A percentile compares a stretch with the other conserved stretches of the same genome.
phyloP scores from a whole-genome alignment of 257 asterid species.

The Scutellaria baicalensis region DNA sequence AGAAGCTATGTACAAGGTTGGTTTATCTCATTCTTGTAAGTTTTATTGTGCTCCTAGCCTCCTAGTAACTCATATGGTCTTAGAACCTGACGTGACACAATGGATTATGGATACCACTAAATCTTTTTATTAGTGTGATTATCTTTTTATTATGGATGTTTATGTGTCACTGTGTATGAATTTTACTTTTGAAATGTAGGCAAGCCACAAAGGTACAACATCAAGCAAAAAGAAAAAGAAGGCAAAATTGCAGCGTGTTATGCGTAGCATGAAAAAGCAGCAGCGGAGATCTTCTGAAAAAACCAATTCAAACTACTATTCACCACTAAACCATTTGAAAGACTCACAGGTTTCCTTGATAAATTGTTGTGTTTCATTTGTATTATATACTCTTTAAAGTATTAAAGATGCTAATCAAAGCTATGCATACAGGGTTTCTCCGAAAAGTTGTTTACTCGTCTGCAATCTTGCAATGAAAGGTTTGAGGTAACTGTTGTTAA shows the following conservation, averaged over 20 bases:
- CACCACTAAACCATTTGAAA: conserved; percentile 90
- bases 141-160: neutral
- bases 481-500: conserved; percentile 58
- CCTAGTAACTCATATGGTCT: neutral
- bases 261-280: conserved; percentile 94
- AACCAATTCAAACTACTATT: conserved; percentile 44
- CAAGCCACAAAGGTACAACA: conserved; percentile 79
- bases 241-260: conserved; percentile 84
- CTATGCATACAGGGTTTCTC: conserved; percentile 64
- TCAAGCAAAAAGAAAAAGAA: conserved; percentile 97
- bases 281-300: conserved; percentile 67
- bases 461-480: conserved; percentile 56
- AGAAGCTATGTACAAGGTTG: conserved; percentile 87
- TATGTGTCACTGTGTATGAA: neutral
- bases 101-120: no score
- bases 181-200: conserved; percentile 37
- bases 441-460: conserved; percentile 85
- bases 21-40: conserved; percentile 17
- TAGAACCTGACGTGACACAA: neutral
- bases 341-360: conserved; percentile 71
- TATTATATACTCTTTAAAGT: conserved; percentile 3
- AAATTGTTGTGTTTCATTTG: neutral
- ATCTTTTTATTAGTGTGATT: neutral
- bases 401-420: neutral
- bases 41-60: neutral